Evolutionary conservation across 192 early-diverging fungal species (phyloP).

Genomic region (Coemansia sp.): DNA sequence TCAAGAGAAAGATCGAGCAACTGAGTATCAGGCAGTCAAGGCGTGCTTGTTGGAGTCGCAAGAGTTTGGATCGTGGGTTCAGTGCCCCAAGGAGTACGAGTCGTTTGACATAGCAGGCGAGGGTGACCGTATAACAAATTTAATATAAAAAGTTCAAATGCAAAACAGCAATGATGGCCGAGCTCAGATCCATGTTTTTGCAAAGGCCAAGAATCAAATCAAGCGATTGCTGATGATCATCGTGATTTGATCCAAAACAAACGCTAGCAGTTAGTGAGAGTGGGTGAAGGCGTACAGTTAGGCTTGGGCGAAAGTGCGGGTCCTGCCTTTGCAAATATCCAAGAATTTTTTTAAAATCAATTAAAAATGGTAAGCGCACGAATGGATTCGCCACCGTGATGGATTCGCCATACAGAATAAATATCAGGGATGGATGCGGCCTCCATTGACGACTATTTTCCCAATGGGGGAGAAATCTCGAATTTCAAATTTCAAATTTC

Average conservation of each 20-base stretch:
- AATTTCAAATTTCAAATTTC: neutral
- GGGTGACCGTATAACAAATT: no score
- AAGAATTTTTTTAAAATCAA: neutral
- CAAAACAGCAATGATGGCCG: no score
- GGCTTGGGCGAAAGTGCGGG: neutral
- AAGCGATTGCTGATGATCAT: neutral
- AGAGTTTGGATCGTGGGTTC: slow-evolving; percentile 36
- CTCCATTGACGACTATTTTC: neutral
- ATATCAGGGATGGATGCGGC: neutral
- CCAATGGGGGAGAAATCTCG: neutral
- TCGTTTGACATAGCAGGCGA: slow-evolving; percentile 17
- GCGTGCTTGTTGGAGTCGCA: slow-evolving; percentile 11
- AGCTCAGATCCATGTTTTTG: no score
- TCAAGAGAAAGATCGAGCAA: slow-evolving; percentile 27
- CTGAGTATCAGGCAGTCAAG: slow-evolving; percentile 38
- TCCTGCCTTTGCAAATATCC: slow-evolving; percentile 5
- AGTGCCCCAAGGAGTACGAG: slow-evolving; percentile 30
- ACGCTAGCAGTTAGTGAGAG: neutral
- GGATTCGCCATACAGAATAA: neutral
- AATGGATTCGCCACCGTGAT: slow-evolving; percentile 8
- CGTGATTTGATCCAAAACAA: slow-evolving; percentile 3
- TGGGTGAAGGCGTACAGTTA: neutral
- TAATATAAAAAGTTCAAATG: no score
- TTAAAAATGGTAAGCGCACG: slow-evolving; percentile 16
- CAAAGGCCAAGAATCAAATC: neutral